Conservation (phyloP, 352 stramenopile species). For the Pythium sp. region DNA sequence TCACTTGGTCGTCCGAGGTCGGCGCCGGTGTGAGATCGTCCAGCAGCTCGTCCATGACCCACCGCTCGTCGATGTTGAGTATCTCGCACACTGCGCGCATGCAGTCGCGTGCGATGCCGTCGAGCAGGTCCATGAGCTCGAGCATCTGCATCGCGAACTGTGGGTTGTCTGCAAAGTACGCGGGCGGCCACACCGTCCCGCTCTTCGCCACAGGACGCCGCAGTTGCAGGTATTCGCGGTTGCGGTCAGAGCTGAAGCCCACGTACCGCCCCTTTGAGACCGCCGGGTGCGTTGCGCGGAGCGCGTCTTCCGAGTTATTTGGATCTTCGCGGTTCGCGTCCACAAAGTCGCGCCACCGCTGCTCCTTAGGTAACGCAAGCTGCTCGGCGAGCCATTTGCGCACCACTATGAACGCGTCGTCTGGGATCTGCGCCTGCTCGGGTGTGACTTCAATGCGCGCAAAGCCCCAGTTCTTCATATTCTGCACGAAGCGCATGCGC, state of each 20-base stretch:
- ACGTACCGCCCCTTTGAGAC: slow-evolving; percentile 71
- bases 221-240: slow-evolving; percentile 79
- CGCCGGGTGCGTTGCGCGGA: slow-evolving; percentile 30
- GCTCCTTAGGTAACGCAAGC: slow-evolving; percentile 36
- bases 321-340: slow-evolving; percentile 26
- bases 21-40: slow-evolving; percentile 47
- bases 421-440: slow-evolving; percentile 58
- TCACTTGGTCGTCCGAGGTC: slow-evolving; percentile 22
- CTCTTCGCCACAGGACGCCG: slow-evolving; percentile 57
- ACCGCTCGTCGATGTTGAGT: slow-evolving; percentile 60
- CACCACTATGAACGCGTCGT: slow-evolving; percentile 52
- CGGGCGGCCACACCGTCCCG: slow-evolving; percentile 73
- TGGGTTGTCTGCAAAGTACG: slow-evolving; percentile 55
- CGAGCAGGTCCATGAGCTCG: slow-evolving; percentile 51
- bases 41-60: slow-evolving; percentile 65
- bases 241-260: slow-evolving; percentile 67
- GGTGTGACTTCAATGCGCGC: slow-evolving; percentile 59
- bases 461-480: slow-evolving; percentile 74
- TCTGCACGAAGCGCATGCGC: slow-evolving; percentile 59
- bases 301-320: slow-evolving; percentile 16
- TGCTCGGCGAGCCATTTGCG: slow-evolving; percentile 61
- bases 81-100: slow-evolving; percentile 74
- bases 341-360: slow-evolving; percentile 74
- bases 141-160: slow-evolving; percentile 64
- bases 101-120: slow-evolving; percentile 66